Percentiles rank a stretch among this genome's conserved stretches.
Conservation (phyloP, 768 basidiomycete species). For the Suillus subluteus region DNA sequence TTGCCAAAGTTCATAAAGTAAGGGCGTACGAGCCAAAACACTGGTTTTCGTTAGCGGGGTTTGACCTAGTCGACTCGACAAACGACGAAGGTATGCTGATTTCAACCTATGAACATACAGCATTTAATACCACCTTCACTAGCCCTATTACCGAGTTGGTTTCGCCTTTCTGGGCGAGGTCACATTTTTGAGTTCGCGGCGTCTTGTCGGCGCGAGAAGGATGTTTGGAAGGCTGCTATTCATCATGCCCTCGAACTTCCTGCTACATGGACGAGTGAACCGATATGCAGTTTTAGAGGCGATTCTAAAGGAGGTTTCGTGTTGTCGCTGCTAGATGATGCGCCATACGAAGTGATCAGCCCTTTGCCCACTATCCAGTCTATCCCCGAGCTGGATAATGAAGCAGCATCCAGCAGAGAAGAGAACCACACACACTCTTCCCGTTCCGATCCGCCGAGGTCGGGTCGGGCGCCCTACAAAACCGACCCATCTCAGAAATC, state of each 20-base stretch:
- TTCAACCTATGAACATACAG: neutral
- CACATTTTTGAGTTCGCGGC: constrained; percentile 88
- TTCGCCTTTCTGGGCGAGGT: constrained; percentile 70
- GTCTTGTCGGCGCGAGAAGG: constrained; percentile 82
- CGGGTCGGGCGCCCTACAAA: constrained; percentile 25
- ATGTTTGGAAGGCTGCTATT: constrained; percentile 81
- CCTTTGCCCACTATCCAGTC: constrained; percentile 59
- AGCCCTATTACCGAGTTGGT: constrained; percentile 84
- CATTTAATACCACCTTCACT: constrained; percentile 3
- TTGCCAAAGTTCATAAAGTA: constrained; percentile 84
- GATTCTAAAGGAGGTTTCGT: constrained; percentile 46
- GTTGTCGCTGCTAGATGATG: constrained; percentile 38
- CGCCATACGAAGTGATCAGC: constrained; percentile 42
- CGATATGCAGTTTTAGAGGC: constrained; percentile 61
- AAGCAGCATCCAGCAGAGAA: constrained; percentile 3
- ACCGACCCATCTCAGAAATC: constrained; percentile 23
- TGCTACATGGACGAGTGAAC: constrained; percentile 59
- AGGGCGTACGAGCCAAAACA: constrained; percentile 85
- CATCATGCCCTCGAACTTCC: constrained; percentile 46
- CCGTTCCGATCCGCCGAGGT: constrained; percentile 9
- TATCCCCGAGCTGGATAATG: constrained; percentile 50
- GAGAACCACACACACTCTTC: neutral
- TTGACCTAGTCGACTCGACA: constrained; percentile 69
- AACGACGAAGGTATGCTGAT: constrained; percentile 74
- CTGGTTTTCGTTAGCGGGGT: constrained; percentile 81